phyloP scores from a whole-genome alignment of 805 yeast genomes.

The Wickerhamiella slavikovae region DNA sequence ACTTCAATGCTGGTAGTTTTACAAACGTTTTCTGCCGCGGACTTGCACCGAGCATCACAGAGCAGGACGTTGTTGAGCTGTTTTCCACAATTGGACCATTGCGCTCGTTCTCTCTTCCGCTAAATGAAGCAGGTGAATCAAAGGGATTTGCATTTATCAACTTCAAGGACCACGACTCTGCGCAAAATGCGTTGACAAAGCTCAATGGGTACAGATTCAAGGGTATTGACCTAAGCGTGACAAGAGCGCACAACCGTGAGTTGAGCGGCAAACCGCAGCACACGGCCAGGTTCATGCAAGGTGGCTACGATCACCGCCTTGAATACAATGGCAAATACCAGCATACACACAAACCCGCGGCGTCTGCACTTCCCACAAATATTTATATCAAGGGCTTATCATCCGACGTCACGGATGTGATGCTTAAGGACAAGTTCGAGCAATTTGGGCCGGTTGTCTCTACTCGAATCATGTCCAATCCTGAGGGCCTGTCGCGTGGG shows the following conservation, averaged over 20 bases:
- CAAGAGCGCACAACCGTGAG: conserved; percentile 23
- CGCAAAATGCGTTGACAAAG: conserved; percentile 27
- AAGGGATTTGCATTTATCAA: conserved; percentile 40
- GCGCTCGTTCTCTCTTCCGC: conserved; percentile 33
- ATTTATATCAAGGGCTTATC: conserved; percentile 51
- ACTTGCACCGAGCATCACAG: conserved; percentile 22
- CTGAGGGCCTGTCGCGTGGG: conserved; percentile 38
- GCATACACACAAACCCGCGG: too few relatives aligned
- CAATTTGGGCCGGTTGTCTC: conserved; percentile 32
- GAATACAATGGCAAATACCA: background rate
- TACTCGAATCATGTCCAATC: conserved; percentile 33
- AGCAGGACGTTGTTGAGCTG: conserved; percentile 21
- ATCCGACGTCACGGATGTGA: conserved; percentile 31
- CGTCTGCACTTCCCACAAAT: conserved; percentile 36
- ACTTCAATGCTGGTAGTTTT: conserved; percentile 26
- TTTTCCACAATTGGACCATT: conserved; percentile 29
- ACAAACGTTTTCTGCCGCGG: conserved; percentile 34
- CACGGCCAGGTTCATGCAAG: too few relatives aligned
- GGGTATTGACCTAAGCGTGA: conserved; percentile 20
- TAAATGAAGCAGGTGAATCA: conserved; percentile 15
- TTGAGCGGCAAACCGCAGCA: too few relatives aligned
- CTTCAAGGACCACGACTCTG: conserved; percentile 23
- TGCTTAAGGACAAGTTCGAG: conserved; percentile 24
- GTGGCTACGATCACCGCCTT: background rate
- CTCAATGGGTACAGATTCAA: conserved; percentile 25